Evolutionary conservation across 2,329 filamentous ascomycete genomes (phyloP).

Genomic region (Scedosporium aurantiacum): DNA sequence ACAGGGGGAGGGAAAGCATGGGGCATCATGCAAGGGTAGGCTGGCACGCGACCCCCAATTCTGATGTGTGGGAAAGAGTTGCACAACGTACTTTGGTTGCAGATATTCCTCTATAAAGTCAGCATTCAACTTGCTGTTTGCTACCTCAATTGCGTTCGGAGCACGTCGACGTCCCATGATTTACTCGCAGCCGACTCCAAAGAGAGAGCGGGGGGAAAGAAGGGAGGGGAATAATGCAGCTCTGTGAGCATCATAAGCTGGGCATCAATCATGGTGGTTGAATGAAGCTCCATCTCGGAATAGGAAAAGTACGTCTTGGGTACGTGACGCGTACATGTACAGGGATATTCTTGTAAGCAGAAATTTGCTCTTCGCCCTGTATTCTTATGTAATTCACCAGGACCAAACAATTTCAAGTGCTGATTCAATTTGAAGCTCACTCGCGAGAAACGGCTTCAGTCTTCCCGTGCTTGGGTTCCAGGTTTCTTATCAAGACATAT

Average conservation of each 20-base stretch:
- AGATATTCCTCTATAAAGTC: slow-evolving; percentile 39
- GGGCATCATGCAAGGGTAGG: too few species aligned
- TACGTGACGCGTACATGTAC: background rate
- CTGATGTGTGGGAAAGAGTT: background rate
- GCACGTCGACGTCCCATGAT: slow-evolving; percentile 3
- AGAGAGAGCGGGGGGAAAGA: background rate
- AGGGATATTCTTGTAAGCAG: background rate
- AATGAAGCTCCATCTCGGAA: background rate
- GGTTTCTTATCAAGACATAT: background rate
- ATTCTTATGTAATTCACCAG: background rate
- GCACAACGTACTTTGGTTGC: slow-evolving; percentile 28
- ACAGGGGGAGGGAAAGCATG: background rate
- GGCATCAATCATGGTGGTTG: background rate
- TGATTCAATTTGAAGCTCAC: too few species aligned
- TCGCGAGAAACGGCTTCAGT: background rate
- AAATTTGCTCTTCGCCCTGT: background rate
- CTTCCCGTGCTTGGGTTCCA: background rate
- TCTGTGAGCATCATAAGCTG: background rate
- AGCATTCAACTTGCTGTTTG: slow-evolving; percentile 34
- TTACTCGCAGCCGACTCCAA: background rate
- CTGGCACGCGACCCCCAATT: too few species aligned
- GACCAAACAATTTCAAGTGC: background rate
- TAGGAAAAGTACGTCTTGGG: background rate
- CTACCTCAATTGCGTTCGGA: slow-evolving; percentile 31
- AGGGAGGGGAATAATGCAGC: background rate